Base-by-base conservation (phyloP, 2,329 filamentous ascomycete species). In the Aureobasidium leucospermi region DNA sequence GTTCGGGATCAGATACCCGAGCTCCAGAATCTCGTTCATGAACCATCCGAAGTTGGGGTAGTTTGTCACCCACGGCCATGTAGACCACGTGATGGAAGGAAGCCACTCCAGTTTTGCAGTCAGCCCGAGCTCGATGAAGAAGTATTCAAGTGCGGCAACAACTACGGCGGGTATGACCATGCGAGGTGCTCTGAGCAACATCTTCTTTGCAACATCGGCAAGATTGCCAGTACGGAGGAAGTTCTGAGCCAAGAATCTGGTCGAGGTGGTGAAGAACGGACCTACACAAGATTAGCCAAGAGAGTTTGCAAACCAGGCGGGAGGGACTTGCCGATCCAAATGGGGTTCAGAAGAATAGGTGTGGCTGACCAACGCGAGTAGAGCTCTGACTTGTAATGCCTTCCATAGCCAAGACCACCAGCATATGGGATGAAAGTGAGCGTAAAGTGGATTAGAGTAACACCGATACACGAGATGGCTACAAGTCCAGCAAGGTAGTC, bases 401-500 rank as follows among this genome's bases (percentile, higher is more conserved):
- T 51, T 11, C 61, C 60, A 4, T 66, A 70, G 6, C 66, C 69
- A 0, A 70, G 68, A 31, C 73, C 73, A 60, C 76, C 69, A 10
- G 73, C 69, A 1, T 70, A 72, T 16, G 74, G 70, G n/a, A 75
- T 71, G 61, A 76, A 78, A 4, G 75, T 77, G 4, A 77, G 66
- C 9, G 71, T 68, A 61, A 78, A 79, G 64, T 78, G 76, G 60
- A 75, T 74, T 8, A 75, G 60, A 0, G 76, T 78, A 7, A 79
- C 76, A 29, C 76, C 66, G 32, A 79, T 65, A 49, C 76, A 73
- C 59, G 72, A 75, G 4, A 79, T 52, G 0, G 74, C 74, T 7
- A 77, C 73, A 2, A 79, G 65, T 32, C 77, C 77, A 13, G 77
- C 76, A n/a, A 79, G 68, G 64, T 79, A 74, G 62, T 79, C 76